Evolutionary conservation across 2,329 filamentous ascomycete genomes (phyloP).

Genomic region (Sclerotinia spermophila): DNA sequence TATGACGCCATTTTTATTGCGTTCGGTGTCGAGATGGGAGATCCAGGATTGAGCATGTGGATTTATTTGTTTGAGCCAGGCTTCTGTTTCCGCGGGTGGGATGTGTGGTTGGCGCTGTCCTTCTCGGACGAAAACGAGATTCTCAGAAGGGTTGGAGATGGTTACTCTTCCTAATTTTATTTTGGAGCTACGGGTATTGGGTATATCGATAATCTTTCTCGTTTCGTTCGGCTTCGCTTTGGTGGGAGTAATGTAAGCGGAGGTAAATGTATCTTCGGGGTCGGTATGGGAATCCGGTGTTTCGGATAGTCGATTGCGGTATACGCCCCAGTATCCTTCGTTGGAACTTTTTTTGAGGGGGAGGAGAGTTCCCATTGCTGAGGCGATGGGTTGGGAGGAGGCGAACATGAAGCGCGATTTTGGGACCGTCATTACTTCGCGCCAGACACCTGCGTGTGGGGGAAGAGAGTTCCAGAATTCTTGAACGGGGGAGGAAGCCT

Average conservation of each 20-base stretch:
- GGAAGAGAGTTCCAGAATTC: slow-evolving; percentile 24
- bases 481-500: slow-evolving; percentile 4
- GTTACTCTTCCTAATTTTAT: slow-evolving; percentile 12
- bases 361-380: slow-evolving; percentile 21
- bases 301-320: slow-evolving; percentile 24
- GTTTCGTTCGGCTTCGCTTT: slow-evolving; percentile 3
- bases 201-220: slow-evolving; percentile 9
- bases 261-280: slow-evolving; percentile 22
- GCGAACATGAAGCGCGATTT: slow-evolving; percentile 25
- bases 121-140: slow-evolving; percentile 25
- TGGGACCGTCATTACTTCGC: slow-evolving; percentile 27
- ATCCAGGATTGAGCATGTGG: slow-evolving; percentile 25
- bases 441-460: slow-evolving; percentile 26
- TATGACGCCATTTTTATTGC: slow-evolving; percentile 23
- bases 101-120: slow-evolving; percentile 23
- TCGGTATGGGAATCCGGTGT: slow-evolving; percentile 23
- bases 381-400: slow-evolving; percentile 21
- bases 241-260: slow-evolving; percentile 18
- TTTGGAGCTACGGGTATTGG: not conserved
- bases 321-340: slow-evolving; percentile 27
- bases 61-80: slow-evolving; percentile 21
- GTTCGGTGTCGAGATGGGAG: slow-evolving; percentile 20
- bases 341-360: slow-evolving; percentile 21
- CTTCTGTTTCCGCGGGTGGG: slow-evolving; percentile 21
- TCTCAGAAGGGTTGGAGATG: slow-evolving; percentile 23